Evolutionary conservation across 1,139 yeast genomes (phyloP).

Genomic region (Zygotorulaspora mrakii): DNA sequence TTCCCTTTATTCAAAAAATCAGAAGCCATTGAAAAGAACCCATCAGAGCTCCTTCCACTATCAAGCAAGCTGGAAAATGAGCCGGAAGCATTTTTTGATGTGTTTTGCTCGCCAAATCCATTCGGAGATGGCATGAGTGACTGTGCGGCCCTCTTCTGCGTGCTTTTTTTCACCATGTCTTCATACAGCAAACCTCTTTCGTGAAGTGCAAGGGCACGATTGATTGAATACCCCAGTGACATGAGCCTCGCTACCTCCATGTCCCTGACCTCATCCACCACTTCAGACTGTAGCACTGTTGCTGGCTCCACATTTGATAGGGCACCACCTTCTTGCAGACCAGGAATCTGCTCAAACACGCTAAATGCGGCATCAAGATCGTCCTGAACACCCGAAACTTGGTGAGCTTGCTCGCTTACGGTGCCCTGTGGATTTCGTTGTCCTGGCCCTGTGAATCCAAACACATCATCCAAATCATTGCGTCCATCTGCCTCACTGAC

Average conservation of each 20-base stretch:
- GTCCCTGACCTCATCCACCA: constrained; percentile 34
- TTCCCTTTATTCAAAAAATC: constrained; percentile 30
- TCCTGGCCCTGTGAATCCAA: constrained; percentile 11
- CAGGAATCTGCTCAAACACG: constrained; percentile 9
- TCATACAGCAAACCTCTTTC: constrained; percentile 31
- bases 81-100: constrained; percentile 1
- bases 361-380: constrained; percentile 18
- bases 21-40: constrained; percentile 24
- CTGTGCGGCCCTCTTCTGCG: constrained; percentile 9
- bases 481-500: constrained; percentile 8
- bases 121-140: not conserved
- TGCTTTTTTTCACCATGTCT: constrained; percentile 15
- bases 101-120: constrained; percentile 4
- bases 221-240: constrained; percentile 31
- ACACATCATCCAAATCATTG: constrained; percentile 23
- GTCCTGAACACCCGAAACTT: no score
- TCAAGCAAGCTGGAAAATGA: constrained; percentile 2
- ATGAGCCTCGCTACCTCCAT: constrained; percentile 36
- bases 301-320: no score
- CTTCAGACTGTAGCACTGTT: constrained; percentile 6
- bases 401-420: no score
- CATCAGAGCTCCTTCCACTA: constrained; percentile 1
- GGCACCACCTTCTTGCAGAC: no score
- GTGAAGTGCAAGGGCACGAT: constrained; percentile 23
- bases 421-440: not conserved